Evolutionary conservation across 2,329 filamentous ascomycete genomes (phyloP), one percentile per base, ranked within the genome.

Genomic region (Ophiocordyceps unilateralis): DNA sequence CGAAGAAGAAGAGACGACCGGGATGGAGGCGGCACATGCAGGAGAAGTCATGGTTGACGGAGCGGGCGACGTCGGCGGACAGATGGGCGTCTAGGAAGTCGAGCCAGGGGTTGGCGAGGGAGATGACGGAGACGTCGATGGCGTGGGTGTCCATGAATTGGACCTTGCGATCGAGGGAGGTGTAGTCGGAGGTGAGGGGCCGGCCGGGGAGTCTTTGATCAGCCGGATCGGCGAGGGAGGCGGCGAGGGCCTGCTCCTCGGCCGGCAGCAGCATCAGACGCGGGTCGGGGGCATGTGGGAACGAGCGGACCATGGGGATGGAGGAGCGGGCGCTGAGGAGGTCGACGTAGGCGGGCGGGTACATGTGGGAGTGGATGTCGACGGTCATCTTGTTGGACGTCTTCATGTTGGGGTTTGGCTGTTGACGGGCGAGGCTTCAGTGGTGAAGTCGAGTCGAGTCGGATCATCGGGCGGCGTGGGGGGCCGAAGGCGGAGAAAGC

Each of bases 61-160:
- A 67, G 42, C 55, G 48, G 1, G 85, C 85, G 41, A 79, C 76
- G 24, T 61, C 57, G 2, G 71, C 73, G 0, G 83, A 82, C 49
- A 80, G 73, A 4, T 65, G 58, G 0, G 74, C 56, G 10, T 67
- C 57, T 0, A 94, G 63, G 56, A 93, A 95, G 61, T 95, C 88
- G 2, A 95, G 72, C 88, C 88, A 95, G 0, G 88, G 88, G 55
- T 95, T 95, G 14, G 88, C 88, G 20, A 94, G 76, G 1, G 84
- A 91, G 48, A 95, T 77, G 41, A 94, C 83, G 1, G 83, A 91
- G 49, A 81, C 77, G 59, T 82, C 74, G 57, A 95, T 94, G 43
- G 66, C 66, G 62, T 95, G 88, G 15, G 70, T 74, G 58, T 86
- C 72, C 88, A 95, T 95, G 64, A 95, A 94, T 41, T 76, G 70